Percentiles rank a stretch among this genome's conserved stretches.
Evolutionary conservation across 1,284 basidiomycete species (phyloP).

Genomic region (Rhizoctonia solani): DNA sequence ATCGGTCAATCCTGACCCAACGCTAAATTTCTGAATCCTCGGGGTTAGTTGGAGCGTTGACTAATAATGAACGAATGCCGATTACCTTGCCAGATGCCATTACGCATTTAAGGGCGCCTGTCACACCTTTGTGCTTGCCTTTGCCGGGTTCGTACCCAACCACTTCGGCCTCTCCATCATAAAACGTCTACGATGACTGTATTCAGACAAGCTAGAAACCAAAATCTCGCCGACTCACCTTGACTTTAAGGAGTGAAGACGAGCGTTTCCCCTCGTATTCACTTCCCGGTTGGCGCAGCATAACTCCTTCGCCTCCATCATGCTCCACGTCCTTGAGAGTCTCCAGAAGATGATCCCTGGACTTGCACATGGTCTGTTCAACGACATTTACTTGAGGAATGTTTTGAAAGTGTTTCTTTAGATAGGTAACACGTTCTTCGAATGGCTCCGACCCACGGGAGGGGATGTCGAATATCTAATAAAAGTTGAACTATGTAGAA

Average conservation of each 20-base stretch:
- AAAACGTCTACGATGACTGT: slow-evolving; percentile 56
- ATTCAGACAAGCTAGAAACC: background rate
- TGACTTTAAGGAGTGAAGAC: slow-evolving; percentile 62
- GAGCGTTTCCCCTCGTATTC: slow-evolving; percentile 61
- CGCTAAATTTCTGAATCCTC: slow-evolving; percentile 56
- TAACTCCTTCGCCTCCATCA: slow-evolving; percentile 66
- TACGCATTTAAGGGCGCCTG: slow-evolving; percentile 61
- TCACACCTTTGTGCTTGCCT: slow-evolving; percentile 57
- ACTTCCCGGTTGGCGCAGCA: slow-evolving; percentile 61
- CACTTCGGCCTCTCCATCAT: slow-evolving; percentile 68
- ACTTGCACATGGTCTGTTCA: slow-evolving; percentile 55
- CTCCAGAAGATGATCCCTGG: slow-evolving; percentile 57
- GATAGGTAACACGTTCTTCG: slow-evolving; percentile 57
- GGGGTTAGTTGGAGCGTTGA: background rate
- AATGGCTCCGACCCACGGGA: slow-evolving; percentile 56
- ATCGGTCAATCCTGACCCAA: slow-evolving; percentile 60
- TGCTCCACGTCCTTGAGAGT: slow-evolving; percentile 59
- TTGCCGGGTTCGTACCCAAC: slow-evolving; percentile 61
- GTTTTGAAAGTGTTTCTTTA: slow-evolving; percentile 56
- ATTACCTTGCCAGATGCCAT: slow-evolving; percentile 65
- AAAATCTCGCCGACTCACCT: slow-evolving; percentile 45
- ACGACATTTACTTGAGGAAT: slow-evolving; percentile 56
- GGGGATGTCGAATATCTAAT: slow-evolving; percentile 69
- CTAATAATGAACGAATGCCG: background rate
- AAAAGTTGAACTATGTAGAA: background rate